phyloP scores from a whole-genome alignment of 2,329 filamentous ascomycete genomes.

The Tricladium varicosporioides region DNA sequence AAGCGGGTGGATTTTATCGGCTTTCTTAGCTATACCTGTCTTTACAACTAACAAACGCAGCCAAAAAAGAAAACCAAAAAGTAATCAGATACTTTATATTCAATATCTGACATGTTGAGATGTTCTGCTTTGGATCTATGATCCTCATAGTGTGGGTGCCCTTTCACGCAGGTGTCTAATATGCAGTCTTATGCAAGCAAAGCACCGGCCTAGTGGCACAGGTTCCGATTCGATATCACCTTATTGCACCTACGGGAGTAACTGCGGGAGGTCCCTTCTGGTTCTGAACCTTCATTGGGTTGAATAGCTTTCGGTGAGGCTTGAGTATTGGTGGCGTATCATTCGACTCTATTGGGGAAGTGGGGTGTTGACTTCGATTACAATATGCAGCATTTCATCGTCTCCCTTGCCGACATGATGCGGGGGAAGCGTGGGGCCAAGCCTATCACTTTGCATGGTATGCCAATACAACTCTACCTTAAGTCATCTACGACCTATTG shows the following conservation, averaged over 20 bases:
- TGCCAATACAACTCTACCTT: not conserved
- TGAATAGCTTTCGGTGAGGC: not conserved
- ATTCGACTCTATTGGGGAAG: not conserved
- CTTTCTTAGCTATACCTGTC: too few relatives aligned
- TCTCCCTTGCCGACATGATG: not conserved
- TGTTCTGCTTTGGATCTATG: too few relatives aligned
- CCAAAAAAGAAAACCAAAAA: too few relatives aligned
- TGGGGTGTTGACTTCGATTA: not conserved
- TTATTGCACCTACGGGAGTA: not conserved
- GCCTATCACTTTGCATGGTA: not conserved
- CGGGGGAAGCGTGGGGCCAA: not conserved
- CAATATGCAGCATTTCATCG: not conserved
- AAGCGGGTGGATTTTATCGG: too few relatives aligned
- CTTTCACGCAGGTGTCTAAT: too few relatives aligned
- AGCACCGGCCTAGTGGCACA: not conserved
- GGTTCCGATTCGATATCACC: not conserved
- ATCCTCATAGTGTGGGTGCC: too few relatives aligned
- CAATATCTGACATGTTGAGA: too few relatives aligned
- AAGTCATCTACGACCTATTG: not conserved
- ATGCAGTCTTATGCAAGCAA: not conserved
- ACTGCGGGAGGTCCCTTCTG: not conserved
- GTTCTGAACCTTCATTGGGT: not conserved
- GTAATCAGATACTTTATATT: too few relatives aligned
- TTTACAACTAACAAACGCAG: too few relatives aligned
- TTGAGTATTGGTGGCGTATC: not conserved